Evolutionary conservation across 441 rosid species (phyloP), one percentile per base, ranked within the genome.

Genomic region (Mallotus japonicus): DNA sequence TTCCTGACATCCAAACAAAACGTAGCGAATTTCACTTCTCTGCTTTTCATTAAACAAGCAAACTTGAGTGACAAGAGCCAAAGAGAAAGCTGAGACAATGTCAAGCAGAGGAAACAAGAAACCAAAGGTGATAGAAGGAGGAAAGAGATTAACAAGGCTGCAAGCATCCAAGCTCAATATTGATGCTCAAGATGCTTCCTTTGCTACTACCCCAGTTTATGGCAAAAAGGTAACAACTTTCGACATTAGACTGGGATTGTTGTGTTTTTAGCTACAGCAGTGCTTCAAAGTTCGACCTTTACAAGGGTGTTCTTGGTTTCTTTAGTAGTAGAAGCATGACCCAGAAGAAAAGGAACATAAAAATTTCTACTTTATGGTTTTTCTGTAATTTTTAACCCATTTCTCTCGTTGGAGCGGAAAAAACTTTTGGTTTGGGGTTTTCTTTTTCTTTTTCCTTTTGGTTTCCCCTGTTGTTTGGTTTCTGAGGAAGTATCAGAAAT

Each of bases 111-210:
- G 34, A 22, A 22, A 49, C n/a, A 24, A 24, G 40, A 65, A 22
- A 50, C 49, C 16, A 3, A 8, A 1, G 8, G 46, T 14, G 5
- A 5, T 8, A 20, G 19, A 15, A 50, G 70, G 5, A 51, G 70
- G 13, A n/a, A 66, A 58, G 44, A 50, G 58, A 50, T 0, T 20
- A 24, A 65, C 70, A 67, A 50, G 70, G 70, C 53, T 46, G 9
- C 70, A 67, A 51, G 34, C 70, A 50, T 9, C 32, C 40, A 37
- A 9, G 19, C 20, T 8, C 1, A 15, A 32, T 17, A 4, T 37
- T 37, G 46, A 5, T 67, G 22, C 9, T 67, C 44, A n/a, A 7
- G n/a, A 22, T 7, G 55, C 20, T 0, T 46, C 69, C 6, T 9
- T 10, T 34, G 20, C 49, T 17, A 13, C 71, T 20, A 11, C 58